Conservation (phyloP, 768 basidiomycete genomes). For the Mycena galericulata region DNA sequence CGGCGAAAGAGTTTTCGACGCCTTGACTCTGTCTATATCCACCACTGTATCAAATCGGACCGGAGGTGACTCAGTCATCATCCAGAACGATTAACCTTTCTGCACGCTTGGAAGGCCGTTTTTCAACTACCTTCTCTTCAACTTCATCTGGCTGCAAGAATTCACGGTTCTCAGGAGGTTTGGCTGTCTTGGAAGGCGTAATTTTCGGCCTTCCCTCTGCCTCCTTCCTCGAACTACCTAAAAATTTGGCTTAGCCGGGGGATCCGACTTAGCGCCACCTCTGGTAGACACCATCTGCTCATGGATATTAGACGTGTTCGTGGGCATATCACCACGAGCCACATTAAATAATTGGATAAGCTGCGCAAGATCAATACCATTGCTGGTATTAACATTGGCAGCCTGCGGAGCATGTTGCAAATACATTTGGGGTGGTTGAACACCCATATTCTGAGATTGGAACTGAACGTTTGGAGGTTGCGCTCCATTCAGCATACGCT, state of each 20-base stretch:
- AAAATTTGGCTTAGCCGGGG: neutral
- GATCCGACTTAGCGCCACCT: neutral
- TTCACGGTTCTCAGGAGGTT: conserved; percentile 3
- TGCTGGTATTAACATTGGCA: neutral
- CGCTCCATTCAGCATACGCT: too few species aligned
- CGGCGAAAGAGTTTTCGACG: too few species aligned
- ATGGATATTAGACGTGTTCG: neutral
- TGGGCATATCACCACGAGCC: neutral
- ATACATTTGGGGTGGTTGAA: too few species aligned
- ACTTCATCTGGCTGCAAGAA: conserved; percentile 5
- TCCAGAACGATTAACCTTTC: neutral
- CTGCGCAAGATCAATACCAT: neutral
- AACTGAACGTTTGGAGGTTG: too few species aligned
- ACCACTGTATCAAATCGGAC: too few species aligned
- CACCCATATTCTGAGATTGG: too few species aligned
- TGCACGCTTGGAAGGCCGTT: neutral
- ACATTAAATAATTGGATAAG: neutral
- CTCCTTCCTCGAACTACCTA: neutral
- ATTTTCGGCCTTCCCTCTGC: neutral
- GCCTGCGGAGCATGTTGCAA: too few species aligned
- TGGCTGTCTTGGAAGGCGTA: neutral
- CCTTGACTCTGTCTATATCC: too few species aligned
- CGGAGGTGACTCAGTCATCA: neutral
- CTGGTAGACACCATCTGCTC: neutral
- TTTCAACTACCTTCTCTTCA: conserved; percentile 10